These are phyloP conservation scores for Pythium brachiatum DNA, from an alignment of 352 stramenopile genomes.

Conservation along the genomic window DNA sequence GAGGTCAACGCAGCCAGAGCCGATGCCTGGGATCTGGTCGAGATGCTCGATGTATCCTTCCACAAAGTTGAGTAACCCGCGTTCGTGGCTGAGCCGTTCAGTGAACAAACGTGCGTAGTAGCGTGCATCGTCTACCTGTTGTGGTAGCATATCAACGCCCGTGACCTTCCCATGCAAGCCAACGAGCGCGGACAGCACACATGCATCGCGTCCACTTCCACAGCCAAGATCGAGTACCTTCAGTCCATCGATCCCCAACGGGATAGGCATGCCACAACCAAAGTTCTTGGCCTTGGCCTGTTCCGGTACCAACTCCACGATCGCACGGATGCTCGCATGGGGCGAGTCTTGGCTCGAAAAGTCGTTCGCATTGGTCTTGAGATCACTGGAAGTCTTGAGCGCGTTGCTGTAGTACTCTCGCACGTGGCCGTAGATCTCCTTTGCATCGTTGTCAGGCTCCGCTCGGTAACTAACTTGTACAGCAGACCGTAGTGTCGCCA, in stretches of 20 bases:
- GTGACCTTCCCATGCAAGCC: slow-evolving; percentile 67
- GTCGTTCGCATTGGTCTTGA: slow-evolving; percentile 69
- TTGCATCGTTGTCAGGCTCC: not conserved
- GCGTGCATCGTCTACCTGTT: slow-evolving; percentile 71
- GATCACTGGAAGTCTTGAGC: slow-evolving; percentile 42
- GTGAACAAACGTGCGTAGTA: slow-evolving; percentile 61
- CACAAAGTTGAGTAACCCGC: slow-evolving; percentile 78
- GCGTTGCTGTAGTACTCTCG: slow-evolving; percentile 36
- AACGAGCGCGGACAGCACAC: slow-evolving; percentile 76
- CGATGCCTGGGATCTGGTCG: slow-evolving; percentile 50
- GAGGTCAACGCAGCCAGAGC: slow-evolving; percentile 73
- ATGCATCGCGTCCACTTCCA: slow-evolving; percentile 85
- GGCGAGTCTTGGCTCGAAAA: slow-evolving; percentile 35
- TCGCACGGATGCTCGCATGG: slow-evolving; percentile 32
- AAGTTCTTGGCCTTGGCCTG: slow-evolving; percentile 73
- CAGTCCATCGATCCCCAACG: slow-evolving; percentile 47
- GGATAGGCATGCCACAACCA: slow-evolving; percentile 74
- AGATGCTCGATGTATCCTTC: slow-evolving; percentile 86
- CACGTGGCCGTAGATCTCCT: slow-evolving; percentile 23
- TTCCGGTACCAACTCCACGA: slow-evolving; percentile 54
- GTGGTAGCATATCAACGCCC: slow-evolving; percentile 87
- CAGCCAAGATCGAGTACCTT: slow-evolving; percentile 85
- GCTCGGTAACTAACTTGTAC: too few species aligned
- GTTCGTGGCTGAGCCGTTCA: slow-evolving; percentile 66
- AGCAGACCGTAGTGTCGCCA: not conserved